Evolutionary conservation across 805 yeast genomes (phyloP).

Genomic region (Sugiyamaella boreocaroliniensis): DNA sequence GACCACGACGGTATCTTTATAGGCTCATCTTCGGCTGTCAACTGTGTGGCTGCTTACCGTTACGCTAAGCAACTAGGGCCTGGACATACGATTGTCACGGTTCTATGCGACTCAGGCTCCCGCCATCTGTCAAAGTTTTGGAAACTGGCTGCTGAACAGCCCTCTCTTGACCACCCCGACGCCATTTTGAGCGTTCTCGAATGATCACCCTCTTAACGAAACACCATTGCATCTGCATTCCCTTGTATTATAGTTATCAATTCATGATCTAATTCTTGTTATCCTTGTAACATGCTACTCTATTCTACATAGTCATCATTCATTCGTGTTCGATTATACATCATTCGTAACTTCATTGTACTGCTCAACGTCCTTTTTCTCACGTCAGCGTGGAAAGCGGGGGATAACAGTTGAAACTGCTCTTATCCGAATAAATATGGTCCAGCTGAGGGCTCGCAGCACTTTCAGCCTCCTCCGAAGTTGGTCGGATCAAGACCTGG

Average conservation of each 20-base stretch:
- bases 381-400: not conserved
- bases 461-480: too few species aligned
- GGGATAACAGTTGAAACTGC: too few species aligned
- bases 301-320: not conserved
- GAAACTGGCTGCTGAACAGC: constrained; percentile 39
- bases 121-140: constrained; percentile 90
- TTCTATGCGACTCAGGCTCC: constrained; percentile 89
- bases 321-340: not conserved
- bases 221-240: not conserved
- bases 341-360: not conserved
- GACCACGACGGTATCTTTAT: constrained; percentile 82
- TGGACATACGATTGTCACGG: constrained; percentile 68
- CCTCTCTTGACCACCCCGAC: not conserved
- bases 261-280: too few species aligned
- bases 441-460: too few species aligned
- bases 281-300: not conserved
- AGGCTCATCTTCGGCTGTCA: constrained; percentile 91
- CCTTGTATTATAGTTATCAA: too few species aligned
- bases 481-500: too few species aligned
- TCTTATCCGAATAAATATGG: too few species aligned
- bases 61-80: constrained; percentile 46
- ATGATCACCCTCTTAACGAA: not conserved
- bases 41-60: constrained; percentile 81
- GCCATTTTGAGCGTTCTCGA: not conserved
- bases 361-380: not conserved